These are phyloP conservation scores for Aspergillus sclerotioniger DNA, from an alignment of 495 filamentous ascomycete species.

Conservation along the genomic window DNA sequence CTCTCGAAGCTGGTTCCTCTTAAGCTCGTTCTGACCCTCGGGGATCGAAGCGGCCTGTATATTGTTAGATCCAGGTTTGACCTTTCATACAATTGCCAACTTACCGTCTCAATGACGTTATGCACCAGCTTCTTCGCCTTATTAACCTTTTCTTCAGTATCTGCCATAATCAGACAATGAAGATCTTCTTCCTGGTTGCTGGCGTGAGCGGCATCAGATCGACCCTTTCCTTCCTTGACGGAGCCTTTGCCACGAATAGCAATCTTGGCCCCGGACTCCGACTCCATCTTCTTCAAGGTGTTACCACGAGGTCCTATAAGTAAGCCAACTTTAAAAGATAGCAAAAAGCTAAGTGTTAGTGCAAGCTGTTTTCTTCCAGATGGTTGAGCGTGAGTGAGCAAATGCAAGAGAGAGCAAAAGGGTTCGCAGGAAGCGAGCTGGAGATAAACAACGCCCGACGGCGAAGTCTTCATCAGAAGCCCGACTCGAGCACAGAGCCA, in stretches of 20 bases:
- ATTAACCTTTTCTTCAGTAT: constrained; percentile 97
- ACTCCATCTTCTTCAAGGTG: constrained; percentile 98
- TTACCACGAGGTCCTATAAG: constrained; percentile 99
- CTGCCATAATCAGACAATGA: constrained; percentile 98
- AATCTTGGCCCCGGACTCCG: constrained; percentile 95
- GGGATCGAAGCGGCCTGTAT: constrained; percentile 91
- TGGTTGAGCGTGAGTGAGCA: constrained; percentile 15
- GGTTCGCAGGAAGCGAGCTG: constrained; percentile 60
- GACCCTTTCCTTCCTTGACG: constrained; percentile 98
- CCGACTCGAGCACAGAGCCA: constrained; percentile 50
- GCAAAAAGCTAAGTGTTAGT: constrained; percentile 87
- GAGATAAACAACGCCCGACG: constrained; percentile 36
- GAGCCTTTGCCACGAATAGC: constrained; percentile 99
- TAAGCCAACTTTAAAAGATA: constrained; percentile 94
- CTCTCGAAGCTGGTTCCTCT: constrained; percentile 96
- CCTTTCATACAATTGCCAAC: constrained; percentile 29
- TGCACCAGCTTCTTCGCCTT: constrained; percentile 97
- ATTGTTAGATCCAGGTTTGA: background rate
- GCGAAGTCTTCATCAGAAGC: constrained; percentile 38
- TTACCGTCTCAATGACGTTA: constrained; percentile 95
- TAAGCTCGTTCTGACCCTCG: constrained; percentile 96
- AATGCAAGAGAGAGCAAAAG: constrained; percentile 12
- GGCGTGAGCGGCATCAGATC: constrained; percentile 96
- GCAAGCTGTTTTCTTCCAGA: constrained; percentile 43
- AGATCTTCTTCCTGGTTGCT: constrained; percentile 99